Conservation (phyloP, 176 grass and related monocot genomes). For the Urochloa ruziziensis region DNA sequence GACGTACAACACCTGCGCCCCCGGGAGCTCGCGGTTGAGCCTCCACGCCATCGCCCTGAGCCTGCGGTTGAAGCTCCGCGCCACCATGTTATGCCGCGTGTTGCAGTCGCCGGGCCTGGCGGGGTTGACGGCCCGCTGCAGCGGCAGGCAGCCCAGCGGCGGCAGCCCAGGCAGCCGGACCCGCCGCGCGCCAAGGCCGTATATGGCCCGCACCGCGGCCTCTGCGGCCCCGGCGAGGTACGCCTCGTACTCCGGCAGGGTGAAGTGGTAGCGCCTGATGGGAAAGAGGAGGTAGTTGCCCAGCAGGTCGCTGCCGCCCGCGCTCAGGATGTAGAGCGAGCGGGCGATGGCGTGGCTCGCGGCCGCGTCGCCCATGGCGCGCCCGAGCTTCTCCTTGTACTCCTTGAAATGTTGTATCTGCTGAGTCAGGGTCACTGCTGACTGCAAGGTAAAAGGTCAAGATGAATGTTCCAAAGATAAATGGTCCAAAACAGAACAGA, state of each 20-base stretch:
- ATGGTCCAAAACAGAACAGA: too few relatives aligned
- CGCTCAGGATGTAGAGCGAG: conserved; percentile 51
- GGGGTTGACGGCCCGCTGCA: conserved; percentile 22
- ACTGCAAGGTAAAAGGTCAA: too few relatives aligned
- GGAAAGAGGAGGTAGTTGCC: conserved; percentile 39
- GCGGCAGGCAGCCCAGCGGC: conserved; percentile 61
- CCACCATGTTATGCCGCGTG: conserved; percentile 51
- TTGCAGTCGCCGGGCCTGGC: conserved; percentile 32
- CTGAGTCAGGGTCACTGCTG: conserved; percentile 43
- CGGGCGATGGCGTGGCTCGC: conserved; percentile 35
- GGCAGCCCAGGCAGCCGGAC: conserved; percentile 38
- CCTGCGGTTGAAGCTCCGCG: conserved; percentile 35
- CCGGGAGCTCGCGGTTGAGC: conserved; percentile 36
- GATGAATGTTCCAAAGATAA: too few relatives aligned
- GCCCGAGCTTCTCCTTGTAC: conserved; percentile 38
- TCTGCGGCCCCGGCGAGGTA: conserved; percentile 40
- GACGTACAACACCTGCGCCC: conserved; percentile 17
- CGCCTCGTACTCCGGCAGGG: conserved; percentile 31
- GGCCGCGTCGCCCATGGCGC: conserved; percentile 3
- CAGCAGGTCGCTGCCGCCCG: conserved; percentile 71
- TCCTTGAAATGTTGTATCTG: conserved; percentile 62
- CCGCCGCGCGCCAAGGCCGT: conserved; percentile 55
- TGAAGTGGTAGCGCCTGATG: conserved; percentile 23
- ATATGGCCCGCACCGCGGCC: conserved; percentile 12
- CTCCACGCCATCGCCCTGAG: neutral